A percentile compares a stretch with the other conserved stretches of the same genome.
Evolutionary conservation across 106 monocot species (phyloP).

Genomic region (Alisma plantagoaquatica): DNA sequence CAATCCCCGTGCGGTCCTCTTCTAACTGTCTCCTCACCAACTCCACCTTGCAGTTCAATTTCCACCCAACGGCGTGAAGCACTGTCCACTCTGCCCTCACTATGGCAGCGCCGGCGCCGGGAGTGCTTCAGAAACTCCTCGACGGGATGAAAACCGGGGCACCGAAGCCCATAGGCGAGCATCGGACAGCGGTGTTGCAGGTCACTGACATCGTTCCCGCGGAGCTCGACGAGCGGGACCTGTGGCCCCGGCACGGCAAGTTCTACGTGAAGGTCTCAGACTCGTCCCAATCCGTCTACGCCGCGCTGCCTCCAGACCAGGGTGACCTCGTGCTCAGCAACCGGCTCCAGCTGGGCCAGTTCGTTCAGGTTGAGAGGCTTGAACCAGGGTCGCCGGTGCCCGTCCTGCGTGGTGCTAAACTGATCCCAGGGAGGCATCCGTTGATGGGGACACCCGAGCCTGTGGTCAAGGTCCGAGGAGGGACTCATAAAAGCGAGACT

Average conservation of each 20-base stretch:
- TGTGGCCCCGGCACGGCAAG: constrained; percentile 87
- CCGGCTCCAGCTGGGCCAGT: constrained; percentile 90
- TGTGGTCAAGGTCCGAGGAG: constrained; percentile 27
- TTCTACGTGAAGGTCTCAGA: constrained; percentile 96
- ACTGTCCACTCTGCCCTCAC: too few relatives aligned
- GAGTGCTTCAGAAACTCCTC: constrained; percentile 65
- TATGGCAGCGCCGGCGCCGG: constrained; percentile 67
- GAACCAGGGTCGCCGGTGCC: constrained; percentile 62
- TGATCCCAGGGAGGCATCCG: constrained; percentile 78
- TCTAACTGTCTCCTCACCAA: too few relatives aligned
- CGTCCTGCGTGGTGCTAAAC: constrained; percentile 50
- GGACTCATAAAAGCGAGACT: constrained; percentile 55
- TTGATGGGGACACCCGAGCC: constrained; percentile 70
- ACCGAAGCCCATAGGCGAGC: constrained; percentile 52
- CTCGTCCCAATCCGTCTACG: constrained; percentile 77
- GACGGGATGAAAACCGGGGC: constrained; percentile 56
- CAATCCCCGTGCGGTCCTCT: too few relatives aligned
- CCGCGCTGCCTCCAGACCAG: constrained; percentile 56
- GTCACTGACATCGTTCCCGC: constrained; percentile 93
- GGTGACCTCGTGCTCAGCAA: constrained; percentile 83
- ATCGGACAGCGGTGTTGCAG: constrained; percentile 71
- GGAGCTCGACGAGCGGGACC: constrained; percentile 77
- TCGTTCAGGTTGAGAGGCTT: constrained; percentile 70
- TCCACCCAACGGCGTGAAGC: too few relatives aligned
- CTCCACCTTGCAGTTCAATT: too few relatives aligned